Percentiles rank a stretch among this genome's conserved stretches.
Conservation (phyloP, 371 early-diverging fungal species). For the Entomophthora muscae region DNA sequence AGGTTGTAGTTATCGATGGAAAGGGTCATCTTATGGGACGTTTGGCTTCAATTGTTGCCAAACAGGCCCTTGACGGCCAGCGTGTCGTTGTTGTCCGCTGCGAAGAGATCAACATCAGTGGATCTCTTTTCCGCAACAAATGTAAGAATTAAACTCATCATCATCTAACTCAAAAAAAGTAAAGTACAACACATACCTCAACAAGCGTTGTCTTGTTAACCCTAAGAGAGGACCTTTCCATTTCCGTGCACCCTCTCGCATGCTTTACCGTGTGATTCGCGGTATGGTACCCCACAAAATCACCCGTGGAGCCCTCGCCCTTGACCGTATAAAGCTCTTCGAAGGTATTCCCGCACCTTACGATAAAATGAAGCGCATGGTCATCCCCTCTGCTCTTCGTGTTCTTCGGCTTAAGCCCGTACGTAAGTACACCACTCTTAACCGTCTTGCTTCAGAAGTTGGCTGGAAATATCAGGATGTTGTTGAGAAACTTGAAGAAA, state of each 20-base stretch:
- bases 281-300: constrained; percentile 99
- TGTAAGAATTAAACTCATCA: constrained; percentile 31
- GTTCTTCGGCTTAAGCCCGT: constrained; percentile 92
- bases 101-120: constrained; percentile 96
- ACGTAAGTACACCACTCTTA: constrained; percentile 91
- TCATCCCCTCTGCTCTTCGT: constrained; percentile 93
- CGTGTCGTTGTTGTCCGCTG: constrained; percentile 94
- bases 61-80: constrained; percentile 97
- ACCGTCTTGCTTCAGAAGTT: constrained; percentile 88
- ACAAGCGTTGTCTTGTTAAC: constrained; percentile 98
- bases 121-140: constrained; percentile 98
- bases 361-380: constrained; percentile 90
- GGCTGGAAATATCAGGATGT: constrained; percentile 99
- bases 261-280: constrained; percentile 94
- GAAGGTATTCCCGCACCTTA: constrained; percentile 99
- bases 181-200: constrained; percentile 92
- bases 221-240: constrained; percentile 98
- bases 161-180: constrained; percentile 24
- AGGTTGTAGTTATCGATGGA: constrained; percentile 98
- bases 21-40: constrained; percentile 99
- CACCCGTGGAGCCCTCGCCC: constrained; percentile 92
- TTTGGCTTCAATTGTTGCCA: constrained; percentile 95
- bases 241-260: constrained; percentile 95
- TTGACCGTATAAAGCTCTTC: constrained; percentile 94
- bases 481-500: constrained; percentile 87